phyloP scores from a whole-genome alignment of 2,329 filamentous ascomycete species.

The Sclerotinia trifoliorum region DNA sequence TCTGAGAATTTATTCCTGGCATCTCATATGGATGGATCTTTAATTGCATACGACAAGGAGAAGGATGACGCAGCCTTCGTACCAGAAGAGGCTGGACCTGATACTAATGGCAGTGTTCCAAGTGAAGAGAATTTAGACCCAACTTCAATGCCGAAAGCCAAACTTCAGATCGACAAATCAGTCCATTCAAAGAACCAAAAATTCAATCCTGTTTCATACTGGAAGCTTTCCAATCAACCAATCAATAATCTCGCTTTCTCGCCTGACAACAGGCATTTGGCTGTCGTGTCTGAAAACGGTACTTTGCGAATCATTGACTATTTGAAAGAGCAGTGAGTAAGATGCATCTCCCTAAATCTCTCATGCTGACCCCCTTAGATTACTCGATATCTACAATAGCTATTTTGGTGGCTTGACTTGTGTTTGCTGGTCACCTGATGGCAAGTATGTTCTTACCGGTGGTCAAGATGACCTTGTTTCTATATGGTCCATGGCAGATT shows the following conservation, averaged over 20 bases:
- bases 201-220: constrained; percentile 84
- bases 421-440: constrained; percentile 96
- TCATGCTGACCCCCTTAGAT: constrained; percentile 47
- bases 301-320: constrained; percentile 89
- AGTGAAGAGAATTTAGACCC: constrained; percentile 36
- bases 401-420: constrained; percentile 94
- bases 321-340: constrained; percentile 75
- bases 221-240: constrained; percentile 87
- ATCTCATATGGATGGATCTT: constrained; percentile 83
- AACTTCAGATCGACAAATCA: constrained; percentile 79
- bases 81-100: constrained; percentile 58
- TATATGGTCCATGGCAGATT: constrained; percentile 89
- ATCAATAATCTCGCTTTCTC: constrained; percentile 93
- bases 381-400: constrained; percentile 82
- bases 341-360: neutral
- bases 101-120: constrained; percentile 37
- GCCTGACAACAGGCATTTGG: constrained; percentile 81
- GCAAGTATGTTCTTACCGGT: constrained; percentile 91
- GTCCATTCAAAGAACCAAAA: constrained; percentile 94
- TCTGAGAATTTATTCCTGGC: constrained; percentile 92
- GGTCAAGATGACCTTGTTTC: constrained; percentile 95
- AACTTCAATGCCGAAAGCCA: constrained; percentile 40
- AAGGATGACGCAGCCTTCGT: constrained; percentile 83
- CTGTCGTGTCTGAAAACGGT: constrained; percentile 89
- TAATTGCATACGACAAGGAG: constrained; percentile 96